A percentile compares a stretch with the other conserved stretches of the same genome.
Conservation (phyloP, 345 rosid genomes). For the Passiflora organensis region DNA sequence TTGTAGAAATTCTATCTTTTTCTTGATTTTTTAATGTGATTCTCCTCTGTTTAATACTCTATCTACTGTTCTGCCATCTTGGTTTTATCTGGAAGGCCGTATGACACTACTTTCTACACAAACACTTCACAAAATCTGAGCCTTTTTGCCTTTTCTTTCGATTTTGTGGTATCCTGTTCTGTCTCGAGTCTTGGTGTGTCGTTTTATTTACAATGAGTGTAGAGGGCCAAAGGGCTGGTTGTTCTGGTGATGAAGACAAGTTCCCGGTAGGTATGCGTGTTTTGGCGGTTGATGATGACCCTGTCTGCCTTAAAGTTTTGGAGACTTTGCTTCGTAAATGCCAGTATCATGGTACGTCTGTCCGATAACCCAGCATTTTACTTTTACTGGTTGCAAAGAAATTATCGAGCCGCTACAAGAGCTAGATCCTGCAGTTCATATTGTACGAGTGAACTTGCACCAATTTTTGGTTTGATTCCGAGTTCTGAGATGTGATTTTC, state of each 20-base stretch:
- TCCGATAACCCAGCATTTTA: not conserved
- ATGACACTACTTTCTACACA: not conserved
- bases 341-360: slow-evolving; percentile 53
- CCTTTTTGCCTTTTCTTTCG: slow-evolving; percentile 2
- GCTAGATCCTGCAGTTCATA: not conserved
- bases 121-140: not conserved
- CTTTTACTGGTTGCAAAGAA: too few relatives aligned
- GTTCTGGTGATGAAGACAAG: slow-evolving; percentile 24
- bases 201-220: slow-evolving; percentile 31
- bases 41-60: not conserved
- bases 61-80: slow-evolving; percentile 8
- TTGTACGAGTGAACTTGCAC: not conserved
- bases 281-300: slow-evolving; percentile 69
- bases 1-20: slow-evolving; percentile 17
- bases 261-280: slow-evolving; percentile 62
- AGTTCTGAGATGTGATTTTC: slow-evolving; percentile 4
- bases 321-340: slow-evolving; percentile 52
- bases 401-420: too few relatives aligned
- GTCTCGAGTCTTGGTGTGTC: not conserved
- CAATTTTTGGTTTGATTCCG: not conserved
- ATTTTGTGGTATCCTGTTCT: slow-evolving; percentile 10
- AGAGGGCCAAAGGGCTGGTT: slow-evolving; percentile 24
- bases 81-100: slow-evolving; percentile 20
- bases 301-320: slow-evolving; percentile 50
- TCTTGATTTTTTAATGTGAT: slow-evolving; percentile 7